These are phyloP conservation scores for Dillenia suffruticosa DNA, from an alignment of 164 flowering plant genomes.

Conservation along the genomic window DNA sequence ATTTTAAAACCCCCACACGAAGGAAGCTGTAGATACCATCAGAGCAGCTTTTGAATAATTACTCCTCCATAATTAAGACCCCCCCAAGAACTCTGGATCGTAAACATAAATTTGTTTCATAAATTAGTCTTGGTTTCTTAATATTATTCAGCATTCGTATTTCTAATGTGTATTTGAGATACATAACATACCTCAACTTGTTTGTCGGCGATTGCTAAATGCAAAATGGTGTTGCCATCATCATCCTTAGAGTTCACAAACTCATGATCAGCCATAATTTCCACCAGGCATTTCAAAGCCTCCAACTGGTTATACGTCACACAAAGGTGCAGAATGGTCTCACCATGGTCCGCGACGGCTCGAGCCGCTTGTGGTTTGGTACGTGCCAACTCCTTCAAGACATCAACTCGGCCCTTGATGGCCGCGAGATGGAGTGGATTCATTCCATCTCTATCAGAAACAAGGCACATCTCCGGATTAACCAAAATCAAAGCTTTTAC, in stretches of 20 bases:
- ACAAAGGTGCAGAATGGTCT: constrained; percentile 25
- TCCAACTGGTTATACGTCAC: constrained; percentile 11
- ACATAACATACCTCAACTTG: constrained; percentile 13
- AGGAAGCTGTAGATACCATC: too few species aligned
- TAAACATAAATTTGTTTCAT: too few species aligned
- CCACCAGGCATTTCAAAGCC: constrained; percentile 20
- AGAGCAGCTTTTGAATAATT: too few species aligned
- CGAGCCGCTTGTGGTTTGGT: constrained; percentile 10
- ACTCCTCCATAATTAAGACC: too few species aligned
- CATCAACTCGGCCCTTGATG: constrained; percentile 20
- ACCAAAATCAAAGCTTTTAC: constrained; percentile 3
- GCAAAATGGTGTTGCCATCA: constrained; percentile 21
- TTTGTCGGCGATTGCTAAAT: constrained; percentile 17
- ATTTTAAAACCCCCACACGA: too few species aligned
- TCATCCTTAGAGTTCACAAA: constrained; percentile 14
- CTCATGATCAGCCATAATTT: neutral
- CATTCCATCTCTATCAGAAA: constrained; percentile 15
- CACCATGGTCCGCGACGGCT: constrained; percentile 4
- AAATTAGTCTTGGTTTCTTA: too few species aligned
- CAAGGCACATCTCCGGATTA: constrained; percentile 9
- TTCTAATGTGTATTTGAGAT: too few species aligned
- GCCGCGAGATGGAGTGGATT: constrained; percentile 30
- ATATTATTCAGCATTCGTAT: too few species aligned
- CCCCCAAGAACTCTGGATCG: too few species aligned
- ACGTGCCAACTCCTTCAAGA: constrained; percentile 15